Percentiles rank a stretch among this genome's conserved stretches.
Evolutionary conservation across 345 rosid genomes (phyloP).

Genomic region (Anastatica hierochuntica): DNA sequence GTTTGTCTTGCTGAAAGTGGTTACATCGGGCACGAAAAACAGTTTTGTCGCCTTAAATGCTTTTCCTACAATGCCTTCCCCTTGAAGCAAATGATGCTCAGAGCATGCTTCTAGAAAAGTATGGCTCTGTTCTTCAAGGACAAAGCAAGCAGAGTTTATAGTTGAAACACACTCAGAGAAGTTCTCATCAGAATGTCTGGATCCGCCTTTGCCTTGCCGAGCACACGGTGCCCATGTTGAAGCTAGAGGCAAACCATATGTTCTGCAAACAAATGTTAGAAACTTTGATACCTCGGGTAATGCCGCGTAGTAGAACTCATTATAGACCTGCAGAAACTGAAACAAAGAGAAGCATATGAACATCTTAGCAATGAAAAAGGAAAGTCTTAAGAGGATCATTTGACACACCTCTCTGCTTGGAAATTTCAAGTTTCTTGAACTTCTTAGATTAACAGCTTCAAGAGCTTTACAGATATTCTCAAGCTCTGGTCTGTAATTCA

Average conservation of each 20-base stretch:
- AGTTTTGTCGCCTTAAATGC: constrained; percentile 49
- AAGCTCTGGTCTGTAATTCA: constrained; percentile 61
- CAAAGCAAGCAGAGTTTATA: constrained; percentile 60
- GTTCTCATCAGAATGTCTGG: constrained; percentile 59
- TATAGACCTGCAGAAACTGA: constrained; percentile 37
- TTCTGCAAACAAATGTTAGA: constrained; percentile 49
- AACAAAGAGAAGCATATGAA: constrained; percentile 6
- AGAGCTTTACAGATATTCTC: constrained; percentile 87
- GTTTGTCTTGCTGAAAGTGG: constrained; percentile 56
- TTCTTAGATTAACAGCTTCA: constrained; percentile 79
- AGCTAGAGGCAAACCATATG: constrained; percentile 63
- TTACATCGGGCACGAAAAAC: constrained; percentile 55
- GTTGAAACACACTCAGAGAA: constrained; percentile 56
- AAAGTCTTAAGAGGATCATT: background rate
- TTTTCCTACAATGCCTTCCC: constrained; percentile 82
- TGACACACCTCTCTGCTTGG: constrained; percentile 42
- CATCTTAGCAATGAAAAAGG: background rate
- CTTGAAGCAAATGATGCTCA: constrained; percentile 65
- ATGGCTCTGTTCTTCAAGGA: constrained; percentile 32
- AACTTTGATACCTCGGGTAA: constrained; percentile 47
- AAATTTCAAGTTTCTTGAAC: constrained; percentile 45
- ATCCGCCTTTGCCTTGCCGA: constrained; percentile 58
- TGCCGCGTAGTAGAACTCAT: constrained; percentile 39
- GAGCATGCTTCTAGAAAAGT: constrained; percentile 70
- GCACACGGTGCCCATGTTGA: constrained; percentile 75